Conservation (phyloP, 306 rosid genomes). For the Trichosanthes truncata region DNA sequence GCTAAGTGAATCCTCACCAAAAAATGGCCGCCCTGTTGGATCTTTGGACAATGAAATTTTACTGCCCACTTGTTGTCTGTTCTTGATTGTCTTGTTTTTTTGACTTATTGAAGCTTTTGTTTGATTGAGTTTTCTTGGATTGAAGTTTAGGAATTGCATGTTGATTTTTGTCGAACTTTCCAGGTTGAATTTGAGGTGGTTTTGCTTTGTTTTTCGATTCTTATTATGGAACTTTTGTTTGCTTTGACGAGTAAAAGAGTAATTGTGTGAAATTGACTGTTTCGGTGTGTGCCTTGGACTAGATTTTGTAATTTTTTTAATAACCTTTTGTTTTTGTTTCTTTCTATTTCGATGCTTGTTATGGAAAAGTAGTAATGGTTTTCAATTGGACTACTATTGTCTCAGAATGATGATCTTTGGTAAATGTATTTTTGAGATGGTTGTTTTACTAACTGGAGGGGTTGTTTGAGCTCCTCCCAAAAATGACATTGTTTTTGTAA, state of each 20-base stretch:
- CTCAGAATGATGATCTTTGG: background rate
- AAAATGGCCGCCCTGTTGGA: constrained; percentile 47
- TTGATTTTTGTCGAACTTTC: background rate
- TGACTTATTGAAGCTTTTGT: too few species aligned
- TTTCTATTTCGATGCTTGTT: background rate
- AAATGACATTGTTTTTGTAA: too few species aligned
- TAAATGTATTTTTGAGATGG: background rate
- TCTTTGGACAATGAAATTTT: too few species aligned
- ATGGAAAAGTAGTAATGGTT: constrained; percentile 2
- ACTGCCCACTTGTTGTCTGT: too few species aligned
- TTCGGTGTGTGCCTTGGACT: background rate
- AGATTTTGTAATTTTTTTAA: background rate
- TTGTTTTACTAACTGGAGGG: background rate
- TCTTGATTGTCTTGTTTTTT: too few species aligned
- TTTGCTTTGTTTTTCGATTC: background rate
- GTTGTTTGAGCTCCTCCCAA: background rate
- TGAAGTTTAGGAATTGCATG: too few species aligned
- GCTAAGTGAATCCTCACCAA: constrained; percentile 22
- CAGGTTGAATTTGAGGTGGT: background rate
- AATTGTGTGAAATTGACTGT: background rate
- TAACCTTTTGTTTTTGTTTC: background rate
- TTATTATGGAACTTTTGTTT: background rate
- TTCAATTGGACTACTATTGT: background rate
- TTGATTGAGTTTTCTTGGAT: too few species aligned
- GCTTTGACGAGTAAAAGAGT: background rate